phyloP scores from a whole-genome alignment of 345 rosid genomes.

The Gossypium bickii region DNA sequence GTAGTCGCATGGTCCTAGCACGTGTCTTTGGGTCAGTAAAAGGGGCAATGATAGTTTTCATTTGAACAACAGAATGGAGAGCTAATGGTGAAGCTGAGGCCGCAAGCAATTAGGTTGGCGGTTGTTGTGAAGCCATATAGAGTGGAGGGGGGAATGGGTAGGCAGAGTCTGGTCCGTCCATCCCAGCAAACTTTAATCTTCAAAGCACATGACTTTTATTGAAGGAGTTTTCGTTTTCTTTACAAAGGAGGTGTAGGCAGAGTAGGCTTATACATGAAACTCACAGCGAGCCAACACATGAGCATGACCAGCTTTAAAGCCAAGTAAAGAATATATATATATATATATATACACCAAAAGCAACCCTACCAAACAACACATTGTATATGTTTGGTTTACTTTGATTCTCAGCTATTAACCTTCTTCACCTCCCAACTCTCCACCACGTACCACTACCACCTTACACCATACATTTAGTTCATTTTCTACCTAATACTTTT shows the following conservation, averaged over 20 bases:
- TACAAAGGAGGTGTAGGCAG: not conserved
- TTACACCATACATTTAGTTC: not conserved
- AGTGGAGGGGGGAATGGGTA: not conserved
- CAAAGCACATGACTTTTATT: not conserved
- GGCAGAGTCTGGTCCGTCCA: not conserved
- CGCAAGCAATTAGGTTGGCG: conserved; percentile 22
- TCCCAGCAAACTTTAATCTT: too few species aligned
- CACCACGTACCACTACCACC: conserved; percentile 14
- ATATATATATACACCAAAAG: not conserved
- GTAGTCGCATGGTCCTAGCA: not conserved
- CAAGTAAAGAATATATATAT: conserved; percentile 26
- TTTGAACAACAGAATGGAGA: too few species aligned
- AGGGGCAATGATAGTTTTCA: too few species aligned
- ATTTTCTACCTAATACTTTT: not conserved
- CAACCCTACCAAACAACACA: conserved; percentile 7
- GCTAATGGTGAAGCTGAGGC: not conserved
- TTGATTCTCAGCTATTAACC: not conserved
- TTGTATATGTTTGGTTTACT: not conserved
- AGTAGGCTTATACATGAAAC: not conserved
- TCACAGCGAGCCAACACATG: conserved; percentile 28
- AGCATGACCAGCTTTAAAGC: conserved; percentile 51
- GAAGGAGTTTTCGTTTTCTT: not conserved
- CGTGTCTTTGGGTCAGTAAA: not conserved
- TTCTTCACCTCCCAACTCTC: not conserved
- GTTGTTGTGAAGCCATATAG: conserved; percentile 15